phyloP scores from a whole-genome alignment of 1,284 basidiomycete species.

The Papiliotrema fonsecae region DNA sequence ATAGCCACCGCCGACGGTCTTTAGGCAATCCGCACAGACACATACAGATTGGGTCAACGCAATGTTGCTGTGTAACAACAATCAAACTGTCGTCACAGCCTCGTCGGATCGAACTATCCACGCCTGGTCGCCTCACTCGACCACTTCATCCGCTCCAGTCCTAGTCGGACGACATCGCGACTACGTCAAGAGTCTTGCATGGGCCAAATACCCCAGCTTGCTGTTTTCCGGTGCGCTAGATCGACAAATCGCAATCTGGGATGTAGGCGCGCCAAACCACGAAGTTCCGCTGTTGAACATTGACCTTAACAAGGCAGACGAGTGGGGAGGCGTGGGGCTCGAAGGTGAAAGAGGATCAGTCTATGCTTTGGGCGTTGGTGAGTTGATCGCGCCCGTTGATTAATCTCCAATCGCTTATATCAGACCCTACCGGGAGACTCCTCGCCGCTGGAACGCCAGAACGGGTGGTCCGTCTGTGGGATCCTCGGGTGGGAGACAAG shows the following conservation, averaged over 20 bases:
- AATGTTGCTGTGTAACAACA: constrained; percentile 82
- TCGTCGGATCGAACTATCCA: constrained; percentile 95
- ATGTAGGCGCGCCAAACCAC: constrained; percentile 56
- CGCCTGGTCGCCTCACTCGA: constrained; percentile 79
- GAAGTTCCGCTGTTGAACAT: constrained; percentile 42
- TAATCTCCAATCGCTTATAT: neutral
- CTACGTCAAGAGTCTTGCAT: constrained; percentile 81
- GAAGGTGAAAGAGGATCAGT: constrained; percentile 62
- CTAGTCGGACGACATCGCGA: constrained; percentile 84
- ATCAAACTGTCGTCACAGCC: constrained; percentile 90
- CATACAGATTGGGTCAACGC: constrained; percentile 98
- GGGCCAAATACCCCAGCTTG: constrained; percentile 74
- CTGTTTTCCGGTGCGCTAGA: constrained; percentile 94
- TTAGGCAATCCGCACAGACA: constrained; percentile 76
- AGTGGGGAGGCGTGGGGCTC: constrained; percentile 33
- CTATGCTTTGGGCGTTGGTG: constrained; percentile 65
- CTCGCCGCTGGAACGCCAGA: constrained; percentile 90
- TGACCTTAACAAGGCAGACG: constrained; percentile 35
- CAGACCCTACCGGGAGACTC: constrained; percentile 68
- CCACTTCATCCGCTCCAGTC: constrained; percentile 53
- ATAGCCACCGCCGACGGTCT: constrained; percentile 45
- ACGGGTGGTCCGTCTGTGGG: constrained; percentile 84
- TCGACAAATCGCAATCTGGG: constrained; percentile 90
- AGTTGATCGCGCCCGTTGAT: constrained; percentile 7
- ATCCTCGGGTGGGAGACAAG: constrained; percentile 66